These are phyloP conservation scores for Ceratocystis alfenasii DNA, from an alignment of 2,329 filamentous ascomycete species.

Conservation along the genomic window DNA sequence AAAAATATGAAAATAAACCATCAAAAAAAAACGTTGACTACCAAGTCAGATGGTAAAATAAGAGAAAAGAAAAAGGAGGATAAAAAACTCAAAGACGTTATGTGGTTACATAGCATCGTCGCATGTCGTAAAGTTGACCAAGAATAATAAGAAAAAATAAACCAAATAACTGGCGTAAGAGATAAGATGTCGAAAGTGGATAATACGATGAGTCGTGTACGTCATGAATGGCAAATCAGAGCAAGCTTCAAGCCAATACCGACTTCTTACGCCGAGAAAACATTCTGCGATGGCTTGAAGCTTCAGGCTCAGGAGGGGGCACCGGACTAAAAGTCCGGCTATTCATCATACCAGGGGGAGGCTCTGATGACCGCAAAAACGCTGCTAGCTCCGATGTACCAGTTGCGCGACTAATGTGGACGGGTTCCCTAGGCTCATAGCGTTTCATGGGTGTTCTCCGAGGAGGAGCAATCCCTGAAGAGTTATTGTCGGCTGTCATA, in stretches of 20 bases:
- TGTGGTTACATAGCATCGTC: slow-evolving; percentile 10
- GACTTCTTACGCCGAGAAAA: slow-evolving; percentile 22
- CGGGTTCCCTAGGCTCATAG: slow-evolving; percentile 45
- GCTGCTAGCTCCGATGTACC: slow-evolving; percentile 57
- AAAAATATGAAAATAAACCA: not conserved
- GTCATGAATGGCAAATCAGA: not conserved
- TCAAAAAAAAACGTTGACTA: not conserved
- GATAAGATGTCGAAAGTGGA: slow-evolving; percentile 5
- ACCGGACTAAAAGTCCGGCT: not conserved
- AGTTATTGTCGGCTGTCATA: slow-evolving; percentile 23
- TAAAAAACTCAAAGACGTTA: not conserved
- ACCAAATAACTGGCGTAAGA: slow-evolving; percentile 5
- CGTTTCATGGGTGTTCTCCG: slow-evolving; percentile 40
- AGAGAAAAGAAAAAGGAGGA: not conserved
- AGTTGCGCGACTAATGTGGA: slow-evolving; percentile 35
- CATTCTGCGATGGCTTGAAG: slow-evolving; percentile 23
- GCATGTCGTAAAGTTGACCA: slow-evolving; percentile 9
- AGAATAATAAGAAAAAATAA: slow-evolving; percentile 9
- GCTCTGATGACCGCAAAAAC: slow-evolving; percentile 58
- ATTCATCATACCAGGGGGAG: slow-evolving; percentile 33
- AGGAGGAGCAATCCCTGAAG: slow-evolving; percentile 28
- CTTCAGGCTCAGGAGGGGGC: not conserved
- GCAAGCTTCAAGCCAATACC: slow-evolving; percentile 10
- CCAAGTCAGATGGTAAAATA: not conserved
- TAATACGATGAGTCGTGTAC: slow-evolving; percentile 12